Conservation (phyloP, 83 land plant species). For the Diphasiastrum complanatum region DNA sequence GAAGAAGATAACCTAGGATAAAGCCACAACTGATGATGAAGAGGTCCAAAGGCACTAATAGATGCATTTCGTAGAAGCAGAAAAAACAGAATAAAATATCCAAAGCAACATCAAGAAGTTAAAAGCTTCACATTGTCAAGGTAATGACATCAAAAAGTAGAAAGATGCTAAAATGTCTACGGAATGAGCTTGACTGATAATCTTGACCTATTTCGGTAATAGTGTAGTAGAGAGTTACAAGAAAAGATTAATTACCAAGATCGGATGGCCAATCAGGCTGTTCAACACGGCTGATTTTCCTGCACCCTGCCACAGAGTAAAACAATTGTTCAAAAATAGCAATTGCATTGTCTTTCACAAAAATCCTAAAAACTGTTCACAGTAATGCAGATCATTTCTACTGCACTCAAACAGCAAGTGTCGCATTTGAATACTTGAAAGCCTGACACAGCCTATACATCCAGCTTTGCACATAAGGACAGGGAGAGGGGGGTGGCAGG, state of each 20-base stretch:
- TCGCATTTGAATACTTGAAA: not conserved
- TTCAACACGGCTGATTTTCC: slow-evolving; percentile 97
- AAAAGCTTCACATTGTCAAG: no score
- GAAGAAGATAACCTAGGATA: no score
- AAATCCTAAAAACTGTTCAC: not conserved
- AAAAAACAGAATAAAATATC: no score
- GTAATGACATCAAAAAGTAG: no score
- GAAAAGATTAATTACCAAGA: slow-evolving; percentile 46
- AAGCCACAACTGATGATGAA: no score
- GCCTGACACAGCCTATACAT: not conserved
- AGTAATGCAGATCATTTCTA: not conserved
- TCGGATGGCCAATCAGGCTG: slow-evolving; percentile 92
- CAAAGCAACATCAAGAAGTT: no score
- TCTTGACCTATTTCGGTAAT: no score
- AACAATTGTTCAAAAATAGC: not conserved
- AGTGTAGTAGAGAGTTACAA: not conserved
- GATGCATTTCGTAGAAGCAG: no score
- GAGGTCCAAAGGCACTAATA: no score
- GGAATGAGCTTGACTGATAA: no score
- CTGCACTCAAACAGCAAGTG: not conserved
- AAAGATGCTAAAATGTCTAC: no score
- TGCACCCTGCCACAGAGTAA: slow-evolving; percentile 57
- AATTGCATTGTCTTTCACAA: not conserved
- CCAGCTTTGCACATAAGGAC: not conserved
- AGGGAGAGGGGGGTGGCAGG: no score